Evolutionary conservation across 305 asterid genomes (phyloP).

Genomic region (Fraxinus platypoda): DNA sequence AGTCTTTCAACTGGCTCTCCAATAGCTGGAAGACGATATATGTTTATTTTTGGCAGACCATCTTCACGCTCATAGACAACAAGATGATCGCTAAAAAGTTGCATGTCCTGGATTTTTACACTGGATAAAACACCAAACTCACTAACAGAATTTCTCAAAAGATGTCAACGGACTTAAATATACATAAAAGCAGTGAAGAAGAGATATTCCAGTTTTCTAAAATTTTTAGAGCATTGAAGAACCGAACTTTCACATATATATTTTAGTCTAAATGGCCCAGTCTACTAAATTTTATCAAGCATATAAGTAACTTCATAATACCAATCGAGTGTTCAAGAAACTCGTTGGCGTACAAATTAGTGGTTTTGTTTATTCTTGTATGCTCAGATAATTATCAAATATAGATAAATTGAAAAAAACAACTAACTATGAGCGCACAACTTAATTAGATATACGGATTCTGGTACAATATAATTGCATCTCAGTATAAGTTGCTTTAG

Average conservation of each 20-base stretch:
- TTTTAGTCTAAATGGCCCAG: conserved; percentile 10
- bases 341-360: background rate
- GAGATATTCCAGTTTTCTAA: conserved; percentile 15
- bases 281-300: conserved; percentile 4
- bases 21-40: conserved; percentile 65
- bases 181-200: background rate
- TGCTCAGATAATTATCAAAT: conserved; percentile 11
- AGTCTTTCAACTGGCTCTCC: conserved; percentile 72
- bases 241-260: conserved; percentile 17
- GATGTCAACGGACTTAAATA: background rate
- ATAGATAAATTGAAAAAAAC: conserved; percentile 5
- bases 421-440: conserved; percentile 2
- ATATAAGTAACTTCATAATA: conserved; percentile 14
- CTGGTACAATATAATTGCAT: conserved; percentile 3
- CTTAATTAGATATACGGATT: conserved; percentile 1
- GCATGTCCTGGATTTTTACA: conserved; percentile 76
- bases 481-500: background rate
- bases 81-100: conserved; percentile 68
- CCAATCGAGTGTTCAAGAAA: background rate
- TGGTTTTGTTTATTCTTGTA: background rate
- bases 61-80: conserved; percentile 79
- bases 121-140: conserved; percentile 48
- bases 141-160: conserved; percentile 18
- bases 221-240: conserved; percentile 6
- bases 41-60: conserved; percentile 70